These are phyloP conservation scores for Blyttiomyces sp. DNA, from an alignment of 371 early-diverging fungal species.

Conservation along the genomic window DNA sequence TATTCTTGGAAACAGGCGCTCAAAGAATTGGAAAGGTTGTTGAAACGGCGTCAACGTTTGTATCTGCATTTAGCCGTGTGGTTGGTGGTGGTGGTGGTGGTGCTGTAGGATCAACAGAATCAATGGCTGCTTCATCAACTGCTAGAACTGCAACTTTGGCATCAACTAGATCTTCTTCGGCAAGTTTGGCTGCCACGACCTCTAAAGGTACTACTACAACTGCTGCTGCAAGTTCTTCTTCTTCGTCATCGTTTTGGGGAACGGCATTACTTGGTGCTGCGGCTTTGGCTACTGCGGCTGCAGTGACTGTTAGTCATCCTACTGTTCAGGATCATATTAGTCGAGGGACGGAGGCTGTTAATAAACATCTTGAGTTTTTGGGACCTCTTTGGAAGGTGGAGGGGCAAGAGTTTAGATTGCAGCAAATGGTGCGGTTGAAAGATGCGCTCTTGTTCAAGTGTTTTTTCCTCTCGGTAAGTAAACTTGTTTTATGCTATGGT, in stretches of 20 bases:
- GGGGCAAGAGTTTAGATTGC: not conserved
- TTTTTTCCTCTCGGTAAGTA: not conserved
- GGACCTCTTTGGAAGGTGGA: not conserved
- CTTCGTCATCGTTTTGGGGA: not conserved
- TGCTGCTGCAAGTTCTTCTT: not conserved
- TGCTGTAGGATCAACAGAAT: no score
- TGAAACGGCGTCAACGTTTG: no score
- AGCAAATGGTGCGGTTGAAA: not conserved
- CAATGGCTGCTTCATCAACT: not conserved
- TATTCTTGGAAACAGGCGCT: no score
- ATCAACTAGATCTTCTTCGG: not conserved
- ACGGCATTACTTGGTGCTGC: not conserved
- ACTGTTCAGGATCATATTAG: not conserved
- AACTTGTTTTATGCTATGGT: not conserved
- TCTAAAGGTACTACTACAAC: not conserved
- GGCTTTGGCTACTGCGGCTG: no score
- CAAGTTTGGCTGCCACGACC: not conserved
- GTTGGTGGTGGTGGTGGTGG: no score
- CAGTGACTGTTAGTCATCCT: no score
- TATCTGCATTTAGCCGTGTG: no score
- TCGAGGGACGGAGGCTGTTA: not conserved
- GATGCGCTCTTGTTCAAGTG: not conserved
- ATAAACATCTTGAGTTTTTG: not conserved
- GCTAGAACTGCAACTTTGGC: not conserved
- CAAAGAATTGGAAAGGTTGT: no score